phyloP scores from a whole-genome alignment of 2,329 filamentous ascomycete genomes.

The Mycosphaerella arachidis region DNA sequence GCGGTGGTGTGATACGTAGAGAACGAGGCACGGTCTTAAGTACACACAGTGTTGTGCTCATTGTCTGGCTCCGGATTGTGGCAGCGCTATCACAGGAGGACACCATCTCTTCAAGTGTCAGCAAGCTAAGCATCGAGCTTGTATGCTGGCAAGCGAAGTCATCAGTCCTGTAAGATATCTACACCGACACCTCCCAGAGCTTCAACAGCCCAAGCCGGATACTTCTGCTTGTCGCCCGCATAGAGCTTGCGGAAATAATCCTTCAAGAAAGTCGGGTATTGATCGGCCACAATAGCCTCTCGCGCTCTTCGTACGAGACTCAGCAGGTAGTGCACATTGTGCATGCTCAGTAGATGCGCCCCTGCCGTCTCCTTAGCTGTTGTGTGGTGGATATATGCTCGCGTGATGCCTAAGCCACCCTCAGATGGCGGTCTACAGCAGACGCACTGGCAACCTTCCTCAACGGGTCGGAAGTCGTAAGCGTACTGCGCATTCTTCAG shows the following conservation, averaged over 20 bases:
- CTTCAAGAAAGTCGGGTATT: constrained; percentile 71
- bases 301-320: constrained; percentile 73
- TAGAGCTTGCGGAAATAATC: constrained; percentile 76
- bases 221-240: constrained; percentile 55
- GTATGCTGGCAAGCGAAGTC: not conserved
- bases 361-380: constrained; percentile 92
- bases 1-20: too few species aligned
- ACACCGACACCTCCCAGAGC: constrained; percentile 77
- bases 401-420: constrained; percentile 74
- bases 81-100: not conserved
- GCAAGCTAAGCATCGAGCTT: not conserved
- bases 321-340: constrained; percentile 92
- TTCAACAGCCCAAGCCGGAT: constrained; percentile 79
- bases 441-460: constrained; percentile 74
- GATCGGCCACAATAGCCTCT: constrained; percentile 49
- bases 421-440: constrained; percentile 63
- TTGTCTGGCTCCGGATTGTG: not conserved
- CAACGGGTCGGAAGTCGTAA: constrained; percentile 76
- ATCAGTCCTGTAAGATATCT: constrained; percentile 52
- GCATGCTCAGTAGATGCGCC: constrained; percentile 79
- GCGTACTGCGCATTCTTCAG: constrained; percentile 72
- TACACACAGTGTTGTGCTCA: too few species aligned
- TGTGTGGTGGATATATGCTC: constrained; percentile 87
- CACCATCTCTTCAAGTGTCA: not conserved
- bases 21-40: too few species aligned